Percentiles rank a stretch among this genome's conserved stretches.
phyloP scores from a whole-genome alignment of 164 flowering plant genomes.

The Liquidambar formosana region DNA sequence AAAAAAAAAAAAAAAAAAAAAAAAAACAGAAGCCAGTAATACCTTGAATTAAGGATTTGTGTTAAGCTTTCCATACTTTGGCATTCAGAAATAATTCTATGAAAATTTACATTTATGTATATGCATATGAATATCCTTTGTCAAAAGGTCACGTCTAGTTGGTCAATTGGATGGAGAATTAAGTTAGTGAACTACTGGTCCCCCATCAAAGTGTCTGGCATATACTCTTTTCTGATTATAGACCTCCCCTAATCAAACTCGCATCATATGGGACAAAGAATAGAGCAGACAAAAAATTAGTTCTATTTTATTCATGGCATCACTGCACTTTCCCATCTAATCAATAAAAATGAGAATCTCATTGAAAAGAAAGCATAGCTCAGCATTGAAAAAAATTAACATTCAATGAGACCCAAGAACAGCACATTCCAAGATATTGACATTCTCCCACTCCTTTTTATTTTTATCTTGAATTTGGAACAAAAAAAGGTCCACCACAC shows the following conservation, averaged over 20 bases:
- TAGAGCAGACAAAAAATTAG: slow-evolving; percentile 16
- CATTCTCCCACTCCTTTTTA: slow-evolving; percentile 29
- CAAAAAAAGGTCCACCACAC: slow-evolving; percentile 15
- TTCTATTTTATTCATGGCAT: slow-evolving; percentile 19
- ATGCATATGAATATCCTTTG: background rate
- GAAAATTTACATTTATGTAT: background rate
- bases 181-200: slow-evolving; percentile 33
- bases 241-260: slow-evolving; percentile 13
- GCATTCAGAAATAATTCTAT: background rate
- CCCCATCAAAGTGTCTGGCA: slow-evolving; percentile 28
- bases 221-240: slow-evolving; percentile 18
- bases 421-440: slow-evolving; percentile 32
- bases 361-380: slow-evolving; percentile 18
- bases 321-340: slow-evolving; percentile 22
- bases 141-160: background rate
- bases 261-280: slow-evolving; percentile 13
- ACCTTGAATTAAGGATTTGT: background rate
- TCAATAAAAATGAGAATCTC: slow-evolving; percentile 37
- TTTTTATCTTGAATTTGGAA: slow-evolving; percentile 9
- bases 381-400: slow-evolving; percentile 11
- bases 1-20: no score
- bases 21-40: background rate
- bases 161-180: slow-evolving; percentile 10
- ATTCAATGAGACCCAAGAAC: slow-evolving; percentile 19
- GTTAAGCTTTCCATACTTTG: background rate